Evolutionary conservation across 208 protist genomes (phyloP), one percentile per base, ranked within the genome.

Genomic region (Trypanosoma melophagium): DNA sequence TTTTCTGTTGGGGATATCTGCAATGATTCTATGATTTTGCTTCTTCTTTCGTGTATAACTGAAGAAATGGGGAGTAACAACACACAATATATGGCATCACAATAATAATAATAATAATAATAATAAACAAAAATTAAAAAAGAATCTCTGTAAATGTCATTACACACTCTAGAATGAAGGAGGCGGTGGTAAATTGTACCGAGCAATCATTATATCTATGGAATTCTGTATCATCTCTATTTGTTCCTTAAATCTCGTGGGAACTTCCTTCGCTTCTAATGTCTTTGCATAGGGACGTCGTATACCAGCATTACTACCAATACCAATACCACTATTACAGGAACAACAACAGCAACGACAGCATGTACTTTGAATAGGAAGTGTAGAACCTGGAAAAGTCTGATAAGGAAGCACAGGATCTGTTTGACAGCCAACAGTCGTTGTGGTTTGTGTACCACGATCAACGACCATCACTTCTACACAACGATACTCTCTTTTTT

Each of bases 391-490:
- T 13, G 19, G 22, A 7, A 31, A 61, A 17, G 79, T 75, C 14
- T n/a, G 13, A 41, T 52, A 49, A 44, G n/a, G 22, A 10, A 49
- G 24, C 61, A 75, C 41, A 17, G 86, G 78, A 19, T 95, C 89
- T n/a, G 89, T 95, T 63, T 95, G 89, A 54, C 77, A 85, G 3
- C 75, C 74, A 3, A 83, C 73, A 17, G 84, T 91, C 9, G 72
- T 81, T 12, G 85, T 78, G 3, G 89, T 95, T 65, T 95, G 89
- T 16, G 89, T 95, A 7, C 89, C 89, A 28, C 89, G 81, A 69
- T 95, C 89, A 9, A 90, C 83, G 24, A 93, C 80, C 84, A 87
- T 89, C 19, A 93, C 82, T 44, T 93, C 80, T n/a, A 93, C 78
- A 14, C 69, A 53, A 25, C 77, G 71, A 59, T 81, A 84, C 22